Conservation (phyloP, 495 filamentous ascomycete genomes). For the Platismatia glauca region DNA sequence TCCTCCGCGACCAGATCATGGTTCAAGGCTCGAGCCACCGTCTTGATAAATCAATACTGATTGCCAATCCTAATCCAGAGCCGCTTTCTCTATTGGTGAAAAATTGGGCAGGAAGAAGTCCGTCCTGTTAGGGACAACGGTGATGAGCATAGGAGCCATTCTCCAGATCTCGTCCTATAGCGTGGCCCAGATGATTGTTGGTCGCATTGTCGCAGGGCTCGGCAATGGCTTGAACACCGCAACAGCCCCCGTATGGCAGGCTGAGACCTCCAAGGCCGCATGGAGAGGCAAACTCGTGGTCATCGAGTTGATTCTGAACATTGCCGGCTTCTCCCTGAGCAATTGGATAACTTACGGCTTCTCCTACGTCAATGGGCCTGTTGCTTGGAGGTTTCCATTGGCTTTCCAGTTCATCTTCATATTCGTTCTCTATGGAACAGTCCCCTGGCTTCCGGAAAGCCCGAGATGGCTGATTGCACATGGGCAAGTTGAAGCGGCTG, state of each 20-base stretch:
- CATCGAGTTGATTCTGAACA: slow-evolving; percentile 53
- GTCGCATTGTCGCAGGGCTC: slow-evolving; percentile 49
- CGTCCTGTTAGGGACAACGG: slow-evolving; percentile 44
- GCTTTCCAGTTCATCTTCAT: slow-evolving; percentile 53
- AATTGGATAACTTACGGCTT: slow-evolving; percentile 55
- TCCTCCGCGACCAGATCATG: neutral
- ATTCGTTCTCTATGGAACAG: slow-evolving; percentile 39
- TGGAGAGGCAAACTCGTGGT: slow-evolving; percentile 54
- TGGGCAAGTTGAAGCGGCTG: slow-evolving; percentile 36
- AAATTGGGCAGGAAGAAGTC: slow-evolving; percentile 48
- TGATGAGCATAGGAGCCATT: slow-evolving; percentile 54
- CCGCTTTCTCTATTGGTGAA: slow-evolving; percentile 52
- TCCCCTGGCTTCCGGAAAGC: slow-evolving; percentile 49
- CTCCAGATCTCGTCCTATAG: slow-evolving; percentile 54
- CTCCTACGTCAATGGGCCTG: slow-evolving; percentile 36
- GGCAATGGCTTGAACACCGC: slow-evolving; percentile 61
- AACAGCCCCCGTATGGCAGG: slow-evolving; percentile 57
- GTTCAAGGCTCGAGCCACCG: neutral
- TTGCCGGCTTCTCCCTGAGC: slow-evolving; percentile 44
- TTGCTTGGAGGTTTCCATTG: slow-evolving; percentile 49
- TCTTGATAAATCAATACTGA: neutral
- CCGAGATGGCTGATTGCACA: slow-evolving; percentile 45
- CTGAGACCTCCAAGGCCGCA: slow-evolving; percentile 49
- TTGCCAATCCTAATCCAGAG: slow-evolving; percentile 28
- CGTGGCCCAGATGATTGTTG: slow-evolving; percentile 56